Evolutionary conservation across 345 rosid species (phyloP), one percentile per base, ranked within the genome.

Genomic region (Psidium guajava): DNA sequence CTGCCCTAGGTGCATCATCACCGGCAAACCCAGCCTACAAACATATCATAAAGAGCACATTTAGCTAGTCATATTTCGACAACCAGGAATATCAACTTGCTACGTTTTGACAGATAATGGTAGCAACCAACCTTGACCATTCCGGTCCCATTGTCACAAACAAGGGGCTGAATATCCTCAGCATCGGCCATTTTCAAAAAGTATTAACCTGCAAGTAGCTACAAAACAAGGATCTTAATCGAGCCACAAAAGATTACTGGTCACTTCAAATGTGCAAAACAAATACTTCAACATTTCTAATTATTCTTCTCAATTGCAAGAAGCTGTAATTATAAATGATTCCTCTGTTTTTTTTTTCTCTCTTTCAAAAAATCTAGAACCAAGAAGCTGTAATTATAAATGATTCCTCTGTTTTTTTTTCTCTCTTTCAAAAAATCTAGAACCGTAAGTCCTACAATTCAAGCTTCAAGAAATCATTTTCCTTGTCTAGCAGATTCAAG

Each of bases 111-210:
- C 1, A 36, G 24, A 69, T 21, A 36, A 15, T 10, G 22, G 12
- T 28, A 55, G 83, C 69, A 16, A 86, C 95, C 80, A 49, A 93
- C 95, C 94, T 93, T 93, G 83, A 93, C 95, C 95, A 92, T 93
- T 85, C 95, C 95, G 42, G 95, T 93, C 85, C 95, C 95, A 91
- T 93, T 93, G 92, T 93, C 96, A 9, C 96, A 93, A 18, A 93
- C 96, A 5, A 93, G 94, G 85, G 96, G 96, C 87, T 93, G 96
- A 88, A 96, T 96, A 84, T 96, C 99, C 93, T 96, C 99, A 24
- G 92, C 92, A 80, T 96, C 99, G 8, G 98, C 99, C 99, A 96
- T 96, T 85, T 94, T 90, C 84, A 84, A 90, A 86, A 50, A 86
- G 42, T 32, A 88, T 88, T 81, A 40, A 82, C 58, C 80, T 83